phyloP scores from a whole-genome alignment of 2,329 filamentous ascomycete genomes.

The Dactylellina sp. region DNA sequence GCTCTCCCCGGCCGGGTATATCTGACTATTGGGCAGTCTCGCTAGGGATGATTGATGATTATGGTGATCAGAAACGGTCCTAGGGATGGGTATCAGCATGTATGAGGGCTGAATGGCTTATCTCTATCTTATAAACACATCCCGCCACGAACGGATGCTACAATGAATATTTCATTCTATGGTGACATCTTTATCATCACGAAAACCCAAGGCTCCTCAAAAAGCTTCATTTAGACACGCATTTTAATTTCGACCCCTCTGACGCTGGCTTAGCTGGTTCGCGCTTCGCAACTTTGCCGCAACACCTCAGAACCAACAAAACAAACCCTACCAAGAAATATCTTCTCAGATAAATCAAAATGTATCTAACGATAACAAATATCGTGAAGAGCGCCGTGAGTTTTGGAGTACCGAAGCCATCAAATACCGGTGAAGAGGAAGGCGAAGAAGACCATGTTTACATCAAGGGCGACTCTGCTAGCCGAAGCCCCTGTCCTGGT shows the following conservation, averaged over 20 bases:
- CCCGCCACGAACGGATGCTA: neutral
- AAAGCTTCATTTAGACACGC: too few relatives aligned
- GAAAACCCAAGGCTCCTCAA: too few relatives aligned
- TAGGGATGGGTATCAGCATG: too few relatives aligned
- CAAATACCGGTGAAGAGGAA: conserved; percentile 21
- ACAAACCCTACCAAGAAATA: too few relatives aligned
- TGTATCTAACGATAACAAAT: conserved; percentile 56
- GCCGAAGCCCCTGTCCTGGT: conserved; percentile 61
- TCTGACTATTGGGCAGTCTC: neutral
- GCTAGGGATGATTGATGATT: neutral
- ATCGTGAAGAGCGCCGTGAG: conserved; percentile 56
- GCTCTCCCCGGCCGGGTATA: conserved; percentile 4
- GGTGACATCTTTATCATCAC: too few relatives aligned
- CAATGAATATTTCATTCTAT: neutral
- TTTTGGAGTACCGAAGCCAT: conserved; percentile 36
- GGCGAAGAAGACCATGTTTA: conserved; percentile 57
- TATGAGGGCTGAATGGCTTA: too few relatives aligned
- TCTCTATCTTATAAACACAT: too few relatives aligned
- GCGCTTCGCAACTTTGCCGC: conserved; percentile 8
- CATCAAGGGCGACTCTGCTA: conserved; percentile 54
- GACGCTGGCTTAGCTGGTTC: too few relatives aligned
- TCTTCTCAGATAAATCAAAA: too few relatives aligned
- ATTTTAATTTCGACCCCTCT: too few relatives aligned
- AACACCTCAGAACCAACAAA: neutral
- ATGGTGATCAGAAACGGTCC: neutral